Base-by-base conservation (phyloP, 768 basidiomycete species). In the Crepidotus variabilis region DNA sequence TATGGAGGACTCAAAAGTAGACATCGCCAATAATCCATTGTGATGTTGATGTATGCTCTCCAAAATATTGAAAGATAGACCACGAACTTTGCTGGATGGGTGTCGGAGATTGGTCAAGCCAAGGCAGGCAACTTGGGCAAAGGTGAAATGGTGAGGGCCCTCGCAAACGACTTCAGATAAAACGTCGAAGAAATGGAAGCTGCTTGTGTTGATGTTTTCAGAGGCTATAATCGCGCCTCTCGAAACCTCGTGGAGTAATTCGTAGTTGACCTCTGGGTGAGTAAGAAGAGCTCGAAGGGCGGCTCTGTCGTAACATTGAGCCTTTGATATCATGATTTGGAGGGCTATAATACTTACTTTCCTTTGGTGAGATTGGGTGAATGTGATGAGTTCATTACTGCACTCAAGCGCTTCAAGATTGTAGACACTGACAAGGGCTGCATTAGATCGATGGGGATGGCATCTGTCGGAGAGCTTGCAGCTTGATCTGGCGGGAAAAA, bases 101-200 rank as follows among this genome's bases (percentile, higher is more conserved):
- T 95, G 88, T 32, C 90, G 87, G 9, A 98, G 79, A 70, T 97
- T 97, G 18, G 90, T 86, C 18, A 97, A 72, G 2, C 88, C 90
- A 13, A 96, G 76, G 63, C 86, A 92, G 21, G 83, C 79, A 13
- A 84, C 74, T 65, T 96, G 92, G 22, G 85, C 77, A 64, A 93
- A 90, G 3, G 80, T 80, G 67, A 88, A 91, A 49, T 78, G 75
- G 64, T 85, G 88, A 23, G 67, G 69, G 21, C 80, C 75, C 20
- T 76, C 78, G 66, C 82, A 80, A 21, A 94, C 75, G 18, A 89
- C 79, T 34, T 91, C 88, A 2, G 84, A 80, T 3, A 95, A 74
- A 28, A 88, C 85, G 64, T 91, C 87, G 63, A 95, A 95, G 71
- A 94, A 88, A 11, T 78, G 80, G 9, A 76, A 75, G 54, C 80